Evolutionary conservation across 1,284 basidiomycete genomes (phyloP).

Genomic region (Tremellales sp.): DNA sequence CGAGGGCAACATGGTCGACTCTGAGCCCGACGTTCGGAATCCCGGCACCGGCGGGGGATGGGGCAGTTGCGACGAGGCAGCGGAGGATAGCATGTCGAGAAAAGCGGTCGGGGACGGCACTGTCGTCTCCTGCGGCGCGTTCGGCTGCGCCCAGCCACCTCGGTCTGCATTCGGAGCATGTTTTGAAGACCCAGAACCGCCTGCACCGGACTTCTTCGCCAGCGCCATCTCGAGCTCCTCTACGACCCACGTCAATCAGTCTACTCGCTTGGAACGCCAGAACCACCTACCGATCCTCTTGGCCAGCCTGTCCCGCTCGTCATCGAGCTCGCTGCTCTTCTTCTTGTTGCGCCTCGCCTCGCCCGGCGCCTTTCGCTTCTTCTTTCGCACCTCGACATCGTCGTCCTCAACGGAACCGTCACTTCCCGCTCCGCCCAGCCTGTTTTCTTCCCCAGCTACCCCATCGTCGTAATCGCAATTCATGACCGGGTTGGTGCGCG

Average conservation of each 20-base stretch:
- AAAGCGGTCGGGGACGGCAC: slow-evolving; percentile 37
- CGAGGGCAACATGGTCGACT: slow-evolving; percentile 21
- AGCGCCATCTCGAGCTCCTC: slow-evolving; percentile 19
- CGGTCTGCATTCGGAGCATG: neutral
- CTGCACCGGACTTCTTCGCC: slow-evolving; percentile 7
- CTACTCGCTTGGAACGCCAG: neutral
- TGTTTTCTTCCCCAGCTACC: slow-evolving; percentile 9
- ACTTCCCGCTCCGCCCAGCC: neutral
- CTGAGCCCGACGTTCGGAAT: slow-evolving; percentile 13
- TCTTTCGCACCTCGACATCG: slow-evolving; percentile 20
- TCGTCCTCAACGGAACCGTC: neutral
- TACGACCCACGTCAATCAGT: slow-evolving; percentile 3
- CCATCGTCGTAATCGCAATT: slow-evolving; percentile 45
- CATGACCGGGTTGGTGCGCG: slow-evolving; percentile 34
- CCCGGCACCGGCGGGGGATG: slow-evolving; percentile 1
- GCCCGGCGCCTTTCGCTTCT: slow-evolving; percentile 32
- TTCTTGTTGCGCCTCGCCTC: slow-evolving; percentile 25
- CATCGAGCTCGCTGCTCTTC: slow-evolving; percentile 16
- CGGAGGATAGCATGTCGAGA: slow-evolving; percentile 41
- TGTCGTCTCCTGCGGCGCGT: slow-evolving; percentile 19
- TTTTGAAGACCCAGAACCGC: neutral
- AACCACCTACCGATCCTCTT: slow-evolving; percentile 1
- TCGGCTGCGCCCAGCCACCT: neutral
- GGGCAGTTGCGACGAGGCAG: slow-evolving; percentile 23
- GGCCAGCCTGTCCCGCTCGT: slow-evolving; percentile 4